Base-by-base conservation (phyloP, 2,329 filamentous ascomycete species). In the Cladosporium phlei region DNA sequence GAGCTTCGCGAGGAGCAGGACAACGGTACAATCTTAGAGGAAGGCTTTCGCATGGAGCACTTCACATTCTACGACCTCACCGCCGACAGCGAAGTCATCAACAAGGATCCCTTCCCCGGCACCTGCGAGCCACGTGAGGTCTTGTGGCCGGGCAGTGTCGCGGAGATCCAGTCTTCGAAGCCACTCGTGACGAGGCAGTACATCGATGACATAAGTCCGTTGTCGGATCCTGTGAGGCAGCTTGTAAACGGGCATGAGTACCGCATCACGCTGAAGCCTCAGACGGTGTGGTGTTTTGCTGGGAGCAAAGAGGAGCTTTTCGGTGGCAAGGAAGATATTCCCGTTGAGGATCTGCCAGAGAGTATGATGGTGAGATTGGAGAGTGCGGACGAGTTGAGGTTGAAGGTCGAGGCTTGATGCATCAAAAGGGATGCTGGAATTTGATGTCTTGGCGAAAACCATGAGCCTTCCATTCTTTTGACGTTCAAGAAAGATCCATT, bases 401-500 rank as follows among this genome's bases (percentile, higher is more conserved):
- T 48, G 38, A 48, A 43, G 22, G 21, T 48, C 4, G 46, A 48
- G 32, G 32, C 34, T 32, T 48, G 37, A 47, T 29, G 14, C 21
- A n/a, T n/a, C n/a, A n/a, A n/a, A n/a, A n/a, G n/a, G n/a, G n/a
- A n/a, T n/a, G n/a, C n/a, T n/a, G n/a, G n/a, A n/a, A n/a, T n/a
- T n/a, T n/a, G n/a, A n/a, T n/a, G n/a, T n/a, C n/a, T n/a, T n/a
- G n/a, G n/a, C n/a, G n/a, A n/a, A n/a, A n/a, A n/a, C n/a, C n/a
- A n/a, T n/a, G n/a, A n/a, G n/a, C n/a, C n/a, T n/a, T n/a, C n/a
- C n/a, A n/a, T n/a, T n/a, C n/a, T n/a, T n/a, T n/a, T n/a, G n/a
- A n/a, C n/a, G n/a, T n/a, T n/a, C n/a, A n/a, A n/a, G n/a, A n/a
- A n/a, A n/a, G n/a, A n/a, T n/a, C n/a, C n/a, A n/a, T n/a, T n/a